Conservation (phyloP, 805 yeast species). For the Wickerhamomyces canadensis region DNA sequence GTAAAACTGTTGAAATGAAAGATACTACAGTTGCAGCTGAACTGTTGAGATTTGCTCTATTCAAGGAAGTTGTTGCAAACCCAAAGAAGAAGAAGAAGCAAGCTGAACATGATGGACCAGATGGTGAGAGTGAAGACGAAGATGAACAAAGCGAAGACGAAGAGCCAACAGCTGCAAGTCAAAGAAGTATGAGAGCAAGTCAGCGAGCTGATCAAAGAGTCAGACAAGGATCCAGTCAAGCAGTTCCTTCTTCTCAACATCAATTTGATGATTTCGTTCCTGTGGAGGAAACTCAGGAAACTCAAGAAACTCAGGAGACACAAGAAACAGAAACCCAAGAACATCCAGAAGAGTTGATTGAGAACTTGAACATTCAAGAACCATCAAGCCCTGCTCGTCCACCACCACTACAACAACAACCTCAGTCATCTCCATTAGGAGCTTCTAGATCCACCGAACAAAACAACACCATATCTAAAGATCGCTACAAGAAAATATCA, state of each 20-base stretch:
- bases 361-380: conserved; percentile 3
- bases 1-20: conserved; percentile 61
- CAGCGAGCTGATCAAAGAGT: conserved; percentile 1
- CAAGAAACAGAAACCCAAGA: conserved; percentile 2
- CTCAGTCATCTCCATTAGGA: not conserved
- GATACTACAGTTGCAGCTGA: conserved; percentile 88
- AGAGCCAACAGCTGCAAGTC: conserved; percentile 21
- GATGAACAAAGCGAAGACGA: conserved; percentile 15
- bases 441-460: conserved; percentile 21
- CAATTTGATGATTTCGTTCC: conserved; percentile 15
- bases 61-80: conserved; percentile 62
- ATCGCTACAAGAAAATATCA: conserved; percentile 42
- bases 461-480: conserved; percentile 35
- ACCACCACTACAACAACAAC: not conserved
- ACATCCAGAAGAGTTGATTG: conserved; percentile 4
- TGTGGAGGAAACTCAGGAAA: conserved; percentile 6
- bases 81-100: conserved; percentile 26
- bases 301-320: conserved; percentile 10
- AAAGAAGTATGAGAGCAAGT: conserved; percentile 12
- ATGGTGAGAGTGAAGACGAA: conserved; percentile 16
- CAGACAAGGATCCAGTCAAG: conserved; percentile 4
- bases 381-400: not conserved
- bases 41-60: conserved; percentile 76
- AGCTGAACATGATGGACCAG: conserved; percentile 11
- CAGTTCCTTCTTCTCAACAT: conserved; percentile 10